Evolutionary conservation across 1,284 basidiomycete genomes (phyloP), one percentile per base, ranked within the genome.

Genomic region (Marasmius tenuissimus): DNA sequence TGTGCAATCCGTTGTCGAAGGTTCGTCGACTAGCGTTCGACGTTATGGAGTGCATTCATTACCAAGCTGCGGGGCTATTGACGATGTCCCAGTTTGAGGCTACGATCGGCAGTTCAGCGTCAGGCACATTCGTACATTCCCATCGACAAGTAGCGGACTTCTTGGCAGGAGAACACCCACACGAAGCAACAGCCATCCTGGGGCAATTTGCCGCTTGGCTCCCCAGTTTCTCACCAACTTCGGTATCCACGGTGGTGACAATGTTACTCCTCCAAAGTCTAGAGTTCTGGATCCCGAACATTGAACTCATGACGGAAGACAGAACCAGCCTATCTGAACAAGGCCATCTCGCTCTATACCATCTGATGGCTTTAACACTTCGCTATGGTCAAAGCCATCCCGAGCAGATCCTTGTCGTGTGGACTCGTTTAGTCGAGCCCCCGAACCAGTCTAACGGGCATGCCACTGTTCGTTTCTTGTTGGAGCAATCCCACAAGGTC

Each of bases 401-500:
- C 1, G 92, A 94, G 67, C 94, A 96, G 70, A 82, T 97, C 39
- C 82, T 90, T n/a, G 84, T 87, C 1, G 83, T 97, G 18, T 96
- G 96, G 89, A 83, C 82, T 18, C 86, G 86, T 60, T 76, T 96
- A 4, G 89, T 93, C 1, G 86, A 91, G 58, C 77, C 85, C 3
- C 85, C 89, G 14, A 83, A 89, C 68, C 81, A 87, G 60, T 79
- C 83, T 14, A 96, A 96, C 67, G 92, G 91, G 0, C 89, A 89
- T 63, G 92, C 92, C 0, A 83, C 95, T 20, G 81, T 93, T 59
- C 86, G 90, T 51, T 97, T 96, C 74, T 77, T 97, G 3, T 82
- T 97, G 50, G 93, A 96, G 66, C 93, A 97, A 69, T 92, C 93
- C 0, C 88, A 92, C 60, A 92, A 91, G 74, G 88, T 95, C 49